A percentile compares a stretch with the other conserved stretches of the same genome.
Evolutionary conservation across 257 asterid genomes (phyloP).

Genomic region (Primulina tabacum): DNA sequence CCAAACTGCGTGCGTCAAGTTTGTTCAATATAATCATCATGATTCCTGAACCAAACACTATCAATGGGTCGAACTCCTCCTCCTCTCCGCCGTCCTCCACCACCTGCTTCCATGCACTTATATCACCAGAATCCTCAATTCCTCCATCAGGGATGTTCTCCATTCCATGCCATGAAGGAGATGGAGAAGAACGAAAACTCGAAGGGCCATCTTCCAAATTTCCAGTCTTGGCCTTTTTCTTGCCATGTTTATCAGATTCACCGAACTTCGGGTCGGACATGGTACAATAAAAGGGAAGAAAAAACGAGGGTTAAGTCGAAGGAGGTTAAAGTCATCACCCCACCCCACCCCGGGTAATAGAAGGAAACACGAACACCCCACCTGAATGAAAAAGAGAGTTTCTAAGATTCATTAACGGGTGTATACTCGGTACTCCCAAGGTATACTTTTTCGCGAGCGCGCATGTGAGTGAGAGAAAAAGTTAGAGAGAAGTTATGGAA

Average conservation of each 20-base stretch:
- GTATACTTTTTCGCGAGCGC: no score
- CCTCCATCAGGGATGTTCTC: neutral
- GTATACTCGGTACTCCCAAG: neutral
- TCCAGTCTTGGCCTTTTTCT: neutral
- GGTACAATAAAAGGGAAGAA: neutral
- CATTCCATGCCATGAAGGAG: neutral
- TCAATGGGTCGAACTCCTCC: conserved; percentile 47
- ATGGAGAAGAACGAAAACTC: neutral
- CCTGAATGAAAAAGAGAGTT: neutral
- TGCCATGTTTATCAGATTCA: neutral
- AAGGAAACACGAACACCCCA: no score
- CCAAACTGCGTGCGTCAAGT: conserved; percentile 77
- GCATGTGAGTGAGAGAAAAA: no score
- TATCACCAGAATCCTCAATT: conserved; percentile 5
- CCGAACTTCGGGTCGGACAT: neutral
- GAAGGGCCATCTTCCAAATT: neutral
- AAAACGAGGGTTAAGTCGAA: neutral
- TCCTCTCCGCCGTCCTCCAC: conserved; percentile 28
- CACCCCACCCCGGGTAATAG: no score
- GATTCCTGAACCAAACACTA: conserved; percentile 51
- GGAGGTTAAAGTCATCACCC: no score
- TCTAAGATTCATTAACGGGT: neutral
- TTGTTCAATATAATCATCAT: conserved; percentile 49
- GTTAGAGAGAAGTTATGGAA: neutral
- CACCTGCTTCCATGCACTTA: neutral